A percentile compares a stretch with the other conserved stretches of the same genome.
phyloP scores from a whole-genome alignment of 1,284 basidiomycete species.

The Melampsora abietis-canadensis region DNA sequence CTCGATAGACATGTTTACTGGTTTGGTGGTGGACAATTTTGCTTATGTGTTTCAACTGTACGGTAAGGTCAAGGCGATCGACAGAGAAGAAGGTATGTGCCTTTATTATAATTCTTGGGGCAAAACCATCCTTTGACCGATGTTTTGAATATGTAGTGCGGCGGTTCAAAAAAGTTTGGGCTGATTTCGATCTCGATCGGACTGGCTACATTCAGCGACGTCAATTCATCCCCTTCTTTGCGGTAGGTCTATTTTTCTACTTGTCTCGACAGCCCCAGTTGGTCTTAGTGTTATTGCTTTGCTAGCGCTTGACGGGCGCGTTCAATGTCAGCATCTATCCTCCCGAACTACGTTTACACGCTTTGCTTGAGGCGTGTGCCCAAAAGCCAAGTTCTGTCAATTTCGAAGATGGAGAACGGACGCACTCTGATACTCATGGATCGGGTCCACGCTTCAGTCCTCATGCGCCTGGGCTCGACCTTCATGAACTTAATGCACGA shows the following conservation, averaged over 20 bases:
- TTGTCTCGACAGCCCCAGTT: conserved; percentile 46
- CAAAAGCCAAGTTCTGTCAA: conserved; percentile 18
- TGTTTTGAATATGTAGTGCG: conserved; percentile 46
- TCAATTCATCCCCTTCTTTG: conserved; percentile 75
- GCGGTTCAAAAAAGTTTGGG: conserved; percentile 90
- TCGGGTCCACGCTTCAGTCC: not conserved
- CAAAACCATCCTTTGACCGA: conserved; percentile 41
- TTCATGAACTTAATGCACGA: conserved; percentile 62
- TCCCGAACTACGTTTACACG: conserved; percentile 62
- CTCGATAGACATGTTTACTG: conserved; percentile 53
- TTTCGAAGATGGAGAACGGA: conserved; percentile 11
- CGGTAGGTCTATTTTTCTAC: conserved; percentile 53
- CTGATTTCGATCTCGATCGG: conserved; percentile 71
- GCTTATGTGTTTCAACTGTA: conserved; percentile 85
- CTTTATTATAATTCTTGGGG: not conserved
- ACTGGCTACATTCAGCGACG: conserved; percentile 73
- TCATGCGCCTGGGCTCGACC: conserved; percentile 62
- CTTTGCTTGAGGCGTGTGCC: conserved; percentile 55
- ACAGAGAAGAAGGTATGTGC: conserved; percentile 64
- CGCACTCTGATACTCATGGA: not conserved
- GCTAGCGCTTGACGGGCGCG: conserved; percentile 23
- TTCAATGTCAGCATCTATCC: conserved; percentile 62
- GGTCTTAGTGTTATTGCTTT: not conserved
- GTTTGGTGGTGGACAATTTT: conserved; percentile 94
- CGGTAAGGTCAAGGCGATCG: conserved; percentile 71